A percentile compares a stretch with the other conserved stretches of the same genome.
These are phyloP conservation scores for Suhomyces ambrosiae DNA, from an alignment of 1,139 yeast genomes.

Conservation along the genomic window DNA sequence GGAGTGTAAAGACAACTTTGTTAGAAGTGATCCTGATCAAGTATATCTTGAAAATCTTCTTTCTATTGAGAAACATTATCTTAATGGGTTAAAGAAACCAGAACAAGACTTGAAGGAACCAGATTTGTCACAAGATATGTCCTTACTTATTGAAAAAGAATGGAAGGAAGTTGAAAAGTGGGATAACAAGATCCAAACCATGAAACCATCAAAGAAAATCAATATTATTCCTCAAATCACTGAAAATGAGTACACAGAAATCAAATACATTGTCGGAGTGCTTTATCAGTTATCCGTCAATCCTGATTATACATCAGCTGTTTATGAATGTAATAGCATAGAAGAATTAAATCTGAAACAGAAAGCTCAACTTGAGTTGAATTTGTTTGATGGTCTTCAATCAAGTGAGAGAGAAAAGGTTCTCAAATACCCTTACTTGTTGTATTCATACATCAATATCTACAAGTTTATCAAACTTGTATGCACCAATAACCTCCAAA, in stretches of 20 bases:
- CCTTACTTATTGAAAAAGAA: slow-evolving; percentile 22
- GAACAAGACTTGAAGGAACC: slow-evolving; percentile 21
- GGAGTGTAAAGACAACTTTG: slow-evolving; percentile 43
- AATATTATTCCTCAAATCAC: slow-evolving; percentile 36
- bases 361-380: slow-evolving; percentile 22
- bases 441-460: slow-evolving; percentile 52
- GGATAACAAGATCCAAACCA: slow-evolving; percentile 31
- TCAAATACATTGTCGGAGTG: slow-evolving; percentile 38
- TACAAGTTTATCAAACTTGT: slow-evolving; percentile 52
- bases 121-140: slow-evolving; percentile 28
- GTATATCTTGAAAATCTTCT: slow-evolving; percentile 28
- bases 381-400: slow-evolving; percentile 50
- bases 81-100: slow-evolving; percentile 25
- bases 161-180: slow-evolving; percentile 38
- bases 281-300: slow-evolving; percentile 29
- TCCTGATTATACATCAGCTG: slow-evolving; percentile 3
- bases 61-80: slow-evolving; percentile 29
- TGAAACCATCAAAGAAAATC: slow-evolving; percentile 33
- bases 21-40: slow-evolving; percentile 23
- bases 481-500: slow-evolving; percentile 40
- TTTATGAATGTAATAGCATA: slow-evolving; percentile 9
- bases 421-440: slow-evolving; percentile 49
- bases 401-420: slow-evolving; percentile 58
- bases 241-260: slow-evolving; percentile 41
- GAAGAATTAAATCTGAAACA: slow-evolving; percentile 16